Evolutionary conservation across 352 stramenopile species (phyloP), one percentile per base, ranked within the genome.

Genomic region (Phytophthora brassicae): DNA sequence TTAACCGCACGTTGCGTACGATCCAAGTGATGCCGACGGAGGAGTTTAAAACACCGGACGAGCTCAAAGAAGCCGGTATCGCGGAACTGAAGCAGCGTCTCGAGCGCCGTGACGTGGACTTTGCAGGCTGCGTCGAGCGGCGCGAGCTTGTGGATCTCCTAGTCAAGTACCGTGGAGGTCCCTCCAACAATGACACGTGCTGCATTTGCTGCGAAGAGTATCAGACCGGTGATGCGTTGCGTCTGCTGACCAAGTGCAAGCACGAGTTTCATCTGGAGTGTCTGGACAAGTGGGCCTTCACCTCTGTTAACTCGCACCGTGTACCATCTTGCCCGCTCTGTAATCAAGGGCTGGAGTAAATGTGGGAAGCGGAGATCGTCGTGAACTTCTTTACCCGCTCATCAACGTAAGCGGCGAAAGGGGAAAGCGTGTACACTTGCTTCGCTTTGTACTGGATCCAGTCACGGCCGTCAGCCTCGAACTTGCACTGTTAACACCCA

Each of bases 261-360:
- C 87, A 95, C 74, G 84, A 92, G 66, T 95, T 94, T 62, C 87
- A 95, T 51, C 65, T 95, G 42, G 87, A 95, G 67, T 95, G 87
- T 71, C 73, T 95, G 41, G 87, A 95, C 71, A 90, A 91, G 64
- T 95, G 87, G 87, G 84, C 85, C 12, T 89, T 92, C 65, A 90
- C 85, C 13, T 88, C 81, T 0, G 83, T 87, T 49, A 87, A 77
- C 56, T 78, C 79, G 28, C 74, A 87, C 44, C 80, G 83, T 38
- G 68, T 70, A 52, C 87, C 87, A 39, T 85, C 75, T 6, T 95
- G 87, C 46, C 87, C 87, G 46, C 72, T 95, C 17, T 95, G 87
- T 56, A 95, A 93, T 56, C 86, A 95, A 72, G 63, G 51, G 2
- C 73, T 93, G 33, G 84, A 93, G 49, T 93, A 80, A 45, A 14